These are phyloP conservation scores for Triticum urartu DNA, from an alignment of 176 grass and related monocot genomes.

Conservation along the genomic window DNA sequence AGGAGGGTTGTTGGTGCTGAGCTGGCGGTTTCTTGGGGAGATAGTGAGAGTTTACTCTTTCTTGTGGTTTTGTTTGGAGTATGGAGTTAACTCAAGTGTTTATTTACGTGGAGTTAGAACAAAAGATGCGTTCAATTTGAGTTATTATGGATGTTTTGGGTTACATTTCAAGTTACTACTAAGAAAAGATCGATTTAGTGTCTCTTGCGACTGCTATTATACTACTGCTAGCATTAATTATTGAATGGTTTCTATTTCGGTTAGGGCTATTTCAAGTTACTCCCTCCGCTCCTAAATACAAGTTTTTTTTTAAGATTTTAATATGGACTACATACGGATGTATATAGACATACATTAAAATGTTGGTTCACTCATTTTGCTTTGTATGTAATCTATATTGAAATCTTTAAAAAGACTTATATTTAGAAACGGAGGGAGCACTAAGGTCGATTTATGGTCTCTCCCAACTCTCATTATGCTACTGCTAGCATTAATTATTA, in stretches of 20 bases:
- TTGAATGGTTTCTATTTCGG: too few relatives aligned
- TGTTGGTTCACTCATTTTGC: too few relatives aligned
- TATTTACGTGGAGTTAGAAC: neutral
- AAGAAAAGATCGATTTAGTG: neutral
- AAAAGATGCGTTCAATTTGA: too few relatives aligned
- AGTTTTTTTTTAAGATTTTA: too few relatives aligned
- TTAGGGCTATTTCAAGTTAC: neutral
- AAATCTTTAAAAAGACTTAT: too few relatives aligned
- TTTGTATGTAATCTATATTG: too few relatives aligned
- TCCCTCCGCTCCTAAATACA: too few relatives aligned
- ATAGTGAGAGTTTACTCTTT: neutral
- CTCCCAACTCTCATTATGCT: neutral
- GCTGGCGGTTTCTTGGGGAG: slow-evolving; percentile 9
- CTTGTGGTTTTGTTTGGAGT: neutral
- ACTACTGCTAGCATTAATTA: neutral
- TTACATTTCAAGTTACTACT: neutral
- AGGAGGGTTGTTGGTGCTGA: slow-evolving; percentile 12
- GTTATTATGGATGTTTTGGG: neutral
- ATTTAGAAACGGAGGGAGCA: neutral
- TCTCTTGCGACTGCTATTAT: too few relatives aligned
- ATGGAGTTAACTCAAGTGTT: neutral
- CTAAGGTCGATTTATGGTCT: neutral
- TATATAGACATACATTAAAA: too few relatives aligned
- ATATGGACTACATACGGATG: too few relatives aligned
- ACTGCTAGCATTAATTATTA: neutral